Base-by-base conservation (phyloP, 371 early-diverging fungal species). In the Rhizopus microsporus region DNA sequence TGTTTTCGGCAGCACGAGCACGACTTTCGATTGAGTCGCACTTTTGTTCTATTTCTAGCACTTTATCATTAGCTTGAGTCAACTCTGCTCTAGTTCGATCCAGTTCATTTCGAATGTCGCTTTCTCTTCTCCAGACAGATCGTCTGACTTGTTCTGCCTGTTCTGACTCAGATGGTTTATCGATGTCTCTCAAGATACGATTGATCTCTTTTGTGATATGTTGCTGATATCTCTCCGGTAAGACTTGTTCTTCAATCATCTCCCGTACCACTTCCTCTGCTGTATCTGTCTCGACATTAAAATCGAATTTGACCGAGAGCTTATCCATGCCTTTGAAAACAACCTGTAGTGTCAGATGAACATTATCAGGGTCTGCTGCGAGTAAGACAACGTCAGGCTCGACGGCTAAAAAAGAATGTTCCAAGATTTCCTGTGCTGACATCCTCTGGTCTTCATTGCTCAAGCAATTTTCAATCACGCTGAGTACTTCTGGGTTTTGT, bases 201-300 rank as follows among this genome's bases (percentile, higher is more conserved):
- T 88, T 86, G 64, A 91, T 90, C 57, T 91, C 87, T 40, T 80
- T 81, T 44, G 85, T 87, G 45, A 93, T 85, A 44, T 88, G 78
- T 42, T 83, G 80, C 35, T 85, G 84, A 59, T 85, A 88, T 53
- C 75, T 66, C 47, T 82, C 75, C 4, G 86, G 85, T 7, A 88
- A 68, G 10, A 88, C 87, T 46, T 84, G 74, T 54, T 88, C 89
- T 49, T 84, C 83, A 50, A 88, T 87, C 90, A 93, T 91, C 61
- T 93, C 93, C 37, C 81, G 77, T 6, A 89, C 88, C 3, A 93
- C 89, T 62, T 85, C 84, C 48, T 89, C 91, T 7, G 91, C 88
- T 6, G 92, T 92, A 64, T 93, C 93, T 5, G 81, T 82, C 34
- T 88, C 75, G 35, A 69, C 77, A 73, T 92, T 85, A 61, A 87